Evolutionary conservation across 768 basidiomycete species (phyloP), one percentile per base, ranked within the genome.

Genomic region (Russula compacta): DNA sequence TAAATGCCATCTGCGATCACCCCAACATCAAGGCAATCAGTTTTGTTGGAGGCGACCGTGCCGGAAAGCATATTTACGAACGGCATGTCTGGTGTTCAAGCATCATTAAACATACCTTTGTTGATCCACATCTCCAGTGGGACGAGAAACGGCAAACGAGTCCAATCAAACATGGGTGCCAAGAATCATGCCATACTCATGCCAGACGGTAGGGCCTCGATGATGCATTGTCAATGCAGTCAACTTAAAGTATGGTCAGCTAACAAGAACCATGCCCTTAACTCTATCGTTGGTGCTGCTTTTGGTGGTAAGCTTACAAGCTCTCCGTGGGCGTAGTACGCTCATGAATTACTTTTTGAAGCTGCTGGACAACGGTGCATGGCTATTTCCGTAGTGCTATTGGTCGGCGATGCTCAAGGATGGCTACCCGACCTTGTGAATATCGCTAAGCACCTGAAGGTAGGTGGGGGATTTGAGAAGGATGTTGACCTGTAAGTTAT

Each of bases 321-420:
- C 24, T 61, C 2, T 24, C 44, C 2, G 42, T 55, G 49, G 53
- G 58, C 35, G 64, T 33, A 43, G 73, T 69, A 39, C 66, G 57
- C 7, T 65, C 69, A 7, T 24, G n/a, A 42, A 61, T 17, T 19
- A 71, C 70, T 57, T 46, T 12, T 43, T 51, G 46, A 69, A 82
- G 95, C 95, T 65, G 95, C 95, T 35, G 95, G 95, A 12, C 95
- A 98, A 72, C 83, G 97, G 59, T 98, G 95, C 75, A 98, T 97
- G 95, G 95, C 93, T 12, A 76, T 95, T 46, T 95, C 93, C 12
- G 92, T 95, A 36, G 89, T 78, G n/a, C 72, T 97, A 33, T 79
- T 95, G 53, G 91, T 99, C 36, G 95, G 95, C 38, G 78, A 84
- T 46, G 78, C 83, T 43, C 80, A 82, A 51, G 77, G 82, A 10